Evolutionary conservation across 2,329 filamentous ascomycete species (phyloP).

Genomic region (Hypoxylon sp.): DNA sequence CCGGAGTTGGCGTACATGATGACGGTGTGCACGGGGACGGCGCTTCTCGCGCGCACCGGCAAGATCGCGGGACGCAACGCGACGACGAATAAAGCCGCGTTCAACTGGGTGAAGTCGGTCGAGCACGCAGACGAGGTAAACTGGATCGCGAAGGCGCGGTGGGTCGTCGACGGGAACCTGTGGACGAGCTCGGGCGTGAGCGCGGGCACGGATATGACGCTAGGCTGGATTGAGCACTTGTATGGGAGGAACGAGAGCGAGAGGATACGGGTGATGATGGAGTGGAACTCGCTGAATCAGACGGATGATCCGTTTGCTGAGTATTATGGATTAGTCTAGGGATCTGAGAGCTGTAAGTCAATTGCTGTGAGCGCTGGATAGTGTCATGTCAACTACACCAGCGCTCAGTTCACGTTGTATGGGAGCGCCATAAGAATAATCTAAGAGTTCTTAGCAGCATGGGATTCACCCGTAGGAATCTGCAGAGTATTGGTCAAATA

Average conservation of each 20-base stretch:
- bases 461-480: too few relatives aligned
- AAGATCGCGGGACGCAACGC: slow-evolving; percentile 35
- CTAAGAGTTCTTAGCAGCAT: neutral
- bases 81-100: slow-evolving; percentile 42
- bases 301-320: slow-evolving; percentile 42
- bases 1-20: slow-evolving; percentile 35
- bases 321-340: slow-evolving; percentile 30
- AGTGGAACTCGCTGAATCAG: slow-evolving; percentile 38
- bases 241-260: slow-evolving; percentile 39
- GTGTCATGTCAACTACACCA: neutral
- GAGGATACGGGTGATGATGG: slow-evolving; percentile 29
- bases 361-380: neutral
- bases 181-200: slow-evolving; percentile 45
- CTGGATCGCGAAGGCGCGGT: slow-evolving; percentile 43
- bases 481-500: too few relatives aligned
- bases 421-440: neutral
- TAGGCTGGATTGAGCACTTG: slow-evolving; percentile 31
- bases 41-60: slow-evolving; percentile 42
- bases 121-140: slow-evolving; percentile 32
- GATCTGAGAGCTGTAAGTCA: too few relatives aligned
- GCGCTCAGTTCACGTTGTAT: neutral
- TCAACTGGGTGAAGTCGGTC: slow-evolving; percentile 37
- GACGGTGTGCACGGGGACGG: slow-evolving; percentile 41
- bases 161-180: slow-evolving; percentile 42
- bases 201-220: slow-evolving; percentile 42